Evolutionary conservation across 345 rosid genomes (phyloP).

Genomic region (Boechera stricta): DNA sequence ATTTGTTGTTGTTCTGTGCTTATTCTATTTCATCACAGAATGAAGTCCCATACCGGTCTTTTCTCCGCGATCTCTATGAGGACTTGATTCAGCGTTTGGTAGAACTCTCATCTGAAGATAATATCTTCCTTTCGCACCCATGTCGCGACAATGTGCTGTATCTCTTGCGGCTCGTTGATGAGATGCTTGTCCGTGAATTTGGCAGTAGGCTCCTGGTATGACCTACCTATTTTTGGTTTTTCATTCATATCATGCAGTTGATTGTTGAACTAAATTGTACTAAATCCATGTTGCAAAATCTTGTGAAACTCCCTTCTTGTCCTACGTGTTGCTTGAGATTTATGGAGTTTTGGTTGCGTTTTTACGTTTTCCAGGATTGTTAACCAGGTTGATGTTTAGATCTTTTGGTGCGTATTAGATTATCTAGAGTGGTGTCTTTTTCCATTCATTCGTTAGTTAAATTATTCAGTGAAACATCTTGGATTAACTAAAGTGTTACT

Average conservation of each 20-base stretch:
- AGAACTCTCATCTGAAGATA: constrained; percentile 76
- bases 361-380: constrained; percentile 25
- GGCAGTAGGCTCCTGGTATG: constrained; percentile 80
- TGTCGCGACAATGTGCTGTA: constrained; percentile 90
- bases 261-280: constrained; percentile 20
- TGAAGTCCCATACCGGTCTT: constrained; percentile 56
- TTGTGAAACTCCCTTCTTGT: constrained; percentile 5
- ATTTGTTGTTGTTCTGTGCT: constrained; percentile 31
- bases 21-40: constrained; percentile 54
- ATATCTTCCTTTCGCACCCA: constrained; percentile 83
- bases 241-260: constrained; percentile 11
- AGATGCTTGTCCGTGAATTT: constrained; percentile 84
- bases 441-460: constrained; percentile 27
- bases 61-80: constrained; percentile 78
- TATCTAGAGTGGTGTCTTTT: constrained; percentile 29
- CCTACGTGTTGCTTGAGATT: constrained; percentile 9
- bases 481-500: constrained; percentile 28
- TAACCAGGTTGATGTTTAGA: constrained; percentile 12
- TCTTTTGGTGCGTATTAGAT: constrained; percentile 30
- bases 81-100: constrained; percentile 76
- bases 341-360: constrained; percentile 12
- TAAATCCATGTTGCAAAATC: constrained; percentile 22
- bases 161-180: constrained; percentile 80
- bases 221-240: constrained; percentile 26
- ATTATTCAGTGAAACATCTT: constrained; percentile 25